Base-by-base conservation (phyloP, 148 eudicot genomes). In the Bassia scoparia region DNA sequence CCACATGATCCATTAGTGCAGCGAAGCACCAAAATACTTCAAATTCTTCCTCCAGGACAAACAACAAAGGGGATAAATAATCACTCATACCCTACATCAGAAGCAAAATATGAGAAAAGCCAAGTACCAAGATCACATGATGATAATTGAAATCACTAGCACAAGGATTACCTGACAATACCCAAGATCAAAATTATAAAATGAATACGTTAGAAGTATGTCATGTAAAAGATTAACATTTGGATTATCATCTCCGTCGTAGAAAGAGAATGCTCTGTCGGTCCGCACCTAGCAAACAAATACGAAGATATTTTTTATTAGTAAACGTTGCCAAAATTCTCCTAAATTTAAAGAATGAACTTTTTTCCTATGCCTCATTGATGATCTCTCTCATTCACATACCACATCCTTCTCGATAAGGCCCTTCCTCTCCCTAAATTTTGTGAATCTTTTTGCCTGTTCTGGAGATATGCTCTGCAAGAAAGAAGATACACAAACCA, bases 371-470 rank as follows among this genome's bases (percentile, higher is more conserved):
- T 18, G 14, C 21, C 27, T 46, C 31, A 15, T 61, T 53, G 20
- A 43, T 11, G 21, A 20, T 61, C 15, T 65, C 15, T 27, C 29
- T 31, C 63, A 31, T 37, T 21, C 49, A 17, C 87, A 65, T 95
- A 95, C 98, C 98, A 95, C 97, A 81, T 95, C 99, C 86, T 95
- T 95, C 82, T 95, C 99, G 38, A 95, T 95, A 61, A 95, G 94
- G 75, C 94, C 92, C 80, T 86, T 95, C 79, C 99, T 89, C 82
- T 95, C 99, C 76, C 86, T 87, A 74, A 89, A 95, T 81, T 95
- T 95, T 33, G 96, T 91, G 83, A 95, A 95, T 77, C 93, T 85
- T 76, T 82, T 89, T 29, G 93, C 97, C 80, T 91, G 98, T 75
- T 91, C 88, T 21, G 86, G 77, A 29, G 96, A 86, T 75, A 95